Conservation (phyloP, 2,329 filamentous ascomycete species). For the Pseudogymnoascus sp. region DNA sequence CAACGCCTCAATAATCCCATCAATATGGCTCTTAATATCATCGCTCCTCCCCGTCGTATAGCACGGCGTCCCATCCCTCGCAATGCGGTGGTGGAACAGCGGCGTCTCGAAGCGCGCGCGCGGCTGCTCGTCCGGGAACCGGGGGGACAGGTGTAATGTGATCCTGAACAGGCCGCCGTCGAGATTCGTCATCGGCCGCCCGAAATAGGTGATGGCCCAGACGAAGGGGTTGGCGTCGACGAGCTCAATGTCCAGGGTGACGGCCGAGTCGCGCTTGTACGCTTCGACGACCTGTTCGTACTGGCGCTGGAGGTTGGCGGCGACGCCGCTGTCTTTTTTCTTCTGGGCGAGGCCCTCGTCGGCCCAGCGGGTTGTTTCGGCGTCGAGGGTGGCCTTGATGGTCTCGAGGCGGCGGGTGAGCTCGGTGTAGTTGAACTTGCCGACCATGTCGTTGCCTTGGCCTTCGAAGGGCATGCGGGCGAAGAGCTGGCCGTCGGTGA, state of each 20-base stretch:
- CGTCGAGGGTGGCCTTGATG: conserved; percentile 64
- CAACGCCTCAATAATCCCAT: conserved; percentile 72
- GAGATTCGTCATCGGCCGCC: conserved; percentile 83
- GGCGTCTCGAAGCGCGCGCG: conserved; percentile 72
- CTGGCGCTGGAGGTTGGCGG: conserved; percentile 75
- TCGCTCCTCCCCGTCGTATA: conserved; percentile 68
- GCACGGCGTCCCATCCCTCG: conserved; percentile 71
- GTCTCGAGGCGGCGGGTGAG: conserved; percentile 61
- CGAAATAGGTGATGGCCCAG: conserved; percentile 85
- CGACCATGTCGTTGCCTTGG: conserved; percentile 71
- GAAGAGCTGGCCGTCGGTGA: conserved; percentile 59
- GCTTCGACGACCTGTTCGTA: conserved; percentile 73
- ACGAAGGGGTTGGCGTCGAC: conserved; percentile 80
- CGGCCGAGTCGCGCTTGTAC: conserved; percentile 62
- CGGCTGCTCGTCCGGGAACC: conserved; percentile 83
- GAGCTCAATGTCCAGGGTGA: conserved; percentile 68
- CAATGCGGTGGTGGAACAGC: conserved; percentile 84
- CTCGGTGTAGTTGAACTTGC: conserved; percentile 72
- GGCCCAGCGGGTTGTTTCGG: conserved; percentile 67
- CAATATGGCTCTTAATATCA: conserved; percentile 75
- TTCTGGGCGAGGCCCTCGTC: conserved; percentile 57
- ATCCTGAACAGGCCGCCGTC: conserved; percentile 87
- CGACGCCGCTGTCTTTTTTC: conserved; percentile 63
- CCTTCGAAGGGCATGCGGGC: conserved; percentile 84
- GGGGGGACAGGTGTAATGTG: conserved; percentile 69